Conservation (phyloP, 768 basidiomycete species). For the Tylopilus rubrobrunneus region DNA sequence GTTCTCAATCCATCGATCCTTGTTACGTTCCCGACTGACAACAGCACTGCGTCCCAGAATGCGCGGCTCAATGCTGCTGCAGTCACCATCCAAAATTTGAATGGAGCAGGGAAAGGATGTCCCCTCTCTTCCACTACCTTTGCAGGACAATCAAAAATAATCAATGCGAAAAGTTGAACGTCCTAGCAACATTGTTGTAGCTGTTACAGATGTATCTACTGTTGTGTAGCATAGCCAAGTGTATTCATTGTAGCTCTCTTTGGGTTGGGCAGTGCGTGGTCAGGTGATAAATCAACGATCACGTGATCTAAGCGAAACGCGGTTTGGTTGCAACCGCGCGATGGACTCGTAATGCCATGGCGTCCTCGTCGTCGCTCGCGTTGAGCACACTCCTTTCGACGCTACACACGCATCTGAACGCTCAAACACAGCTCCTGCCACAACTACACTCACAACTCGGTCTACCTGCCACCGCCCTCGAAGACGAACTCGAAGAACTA, state of each 20-base stretch:
- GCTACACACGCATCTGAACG: constrained; percentile 71
- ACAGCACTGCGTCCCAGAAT: constrained; percentile 35
- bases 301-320: constrained; percentile 19
- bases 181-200: background rate
- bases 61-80: constrained; percentile 55
- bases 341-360: constrained; percentile 17
- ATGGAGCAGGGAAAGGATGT: constrained; percentile 64
- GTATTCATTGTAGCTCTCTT: background rate
- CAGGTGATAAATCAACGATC: constrained; percentile 27
- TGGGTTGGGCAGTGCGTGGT: background rate
- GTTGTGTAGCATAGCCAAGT: background rate
- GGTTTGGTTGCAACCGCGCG: constrained; percentile 23
- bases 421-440: constrained; percentile 79
- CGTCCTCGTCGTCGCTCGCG: constrained; percentile 32
- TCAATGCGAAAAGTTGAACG: constrained; percentile 12
- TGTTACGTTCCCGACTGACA: constrained; percentile 43
- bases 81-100: constrained; percentile 68
- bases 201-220: background rate
- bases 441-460: constrained; percentile 82
- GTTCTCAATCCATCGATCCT: constrained; percentile 39
- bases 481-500: constrained; percentile 72
- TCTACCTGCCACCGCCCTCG: constrained; percentile 71
- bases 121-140: constrained; percentile 63
- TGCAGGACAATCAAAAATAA: constrained; percentile 33
- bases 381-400: constrained; percentile 72